phyloP scores from a whole-genome alignment of 2,329 filamentous ascomycete genomes.

The Curvularia hawaiiensis region DNA sequence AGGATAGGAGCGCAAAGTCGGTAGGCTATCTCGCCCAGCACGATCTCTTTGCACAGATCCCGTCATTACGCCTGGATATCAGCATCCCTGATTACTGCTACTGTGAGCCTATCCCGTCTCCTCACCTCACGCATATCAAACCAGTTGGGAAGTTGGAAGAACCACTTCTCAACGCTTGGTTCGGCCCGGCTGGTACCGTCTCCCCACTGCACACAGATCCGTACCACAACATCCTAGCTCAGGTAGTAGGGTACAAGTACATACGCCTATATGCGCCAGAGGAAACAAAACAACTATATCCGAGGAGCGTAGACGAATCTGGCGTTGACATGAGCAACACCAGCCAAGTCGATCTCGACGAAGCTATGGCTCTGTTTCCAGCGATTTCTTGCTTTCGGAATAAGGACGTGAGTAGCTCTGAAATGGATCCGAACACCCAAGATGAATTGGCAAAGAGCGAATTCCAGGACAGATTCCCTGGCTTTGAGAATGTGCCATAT shows the following conservation, averaged over 20 bases:
- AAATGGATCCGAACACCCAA: conserved; percentile 36
- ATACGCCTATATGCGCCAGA: conserved; percentile 83
- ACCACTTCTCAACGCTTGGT: conserved; percentile 87
- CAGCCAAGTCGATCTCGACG: conserved; percentile 75
- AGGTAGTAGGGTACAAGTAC: conserved; percentile 91
- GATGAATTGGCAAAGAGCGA: conserved; percentile 5
- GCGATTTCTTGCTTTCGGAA: conserved; percentile 24
- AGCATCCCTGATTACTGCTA: conserved; percentile 84
- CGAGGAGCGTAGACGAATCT: conserved; percentile 63
- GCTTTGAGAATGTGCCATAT: conserved; percentile 66
- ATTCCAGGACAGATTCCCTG: conserved; percentile 51
- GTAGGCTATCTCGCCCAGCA: conserved; percentile 91
- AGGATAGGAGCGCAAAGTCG: conserved; percentile 2
- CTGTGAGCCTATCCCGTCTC: conserved; percentile 57
- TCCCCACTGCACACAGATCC: conserved; percentile 93
- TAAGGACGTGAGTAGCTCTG: conserved; percentile 40
- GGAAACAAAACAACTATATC: conserved; percentile 60
- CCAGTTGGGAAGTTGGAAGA: conserved; percentile 47
- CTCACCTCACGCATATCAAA: conserved; percentile 24
- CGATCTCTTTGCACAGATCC: conserved; percentile 83
- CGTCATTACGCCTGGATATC: conserved; percentile 76
- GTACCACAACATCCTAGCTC: conserved; percentile 89
- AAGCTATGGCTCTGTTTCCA: conserved; percentile 60
- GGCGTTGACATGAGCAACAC: conserved; percentile 95
- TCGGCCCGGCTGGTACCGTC: conserved; percentile 85